These are phyloP conservation scores for Talaromyces sp. DNA, from an alignment of 2,329 filamentous ascomycete genomes.

Conservation along the genomic window DNA sequence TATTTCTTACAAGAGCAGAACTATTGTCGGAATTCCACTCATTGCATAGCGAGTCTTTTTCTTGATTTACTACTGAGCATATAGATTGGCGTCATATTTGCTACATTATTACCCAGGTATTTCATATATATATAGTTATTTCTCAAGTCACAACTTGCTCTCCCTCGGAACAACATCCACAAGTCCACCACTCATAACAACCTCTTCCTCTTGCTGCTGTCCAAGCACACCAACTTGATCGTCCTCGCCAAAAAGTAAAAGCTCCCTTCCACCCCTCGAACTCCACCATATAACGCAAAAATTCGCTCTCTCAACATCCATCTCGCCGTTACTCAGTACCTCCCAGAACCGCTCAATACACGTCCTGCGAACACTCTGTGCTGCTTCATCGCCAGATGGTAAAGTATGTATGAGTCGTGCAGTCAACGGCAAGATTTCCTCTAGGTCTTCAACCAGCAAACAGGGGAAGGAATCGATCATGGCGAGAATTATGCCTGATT, in stretches of 20 bases:
- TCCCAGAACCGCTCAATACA: conserved; percentile 76
- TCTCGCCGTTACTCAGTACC: conserved; percentile 72
- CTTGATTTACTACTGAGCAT: not conserved
- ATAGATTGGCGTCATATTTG: not conserved
- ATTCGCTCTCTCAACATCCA: conserved; percentile 80
- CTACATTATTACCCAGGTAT: not conserved
- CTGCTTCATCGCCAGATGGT: conserved; percentile 39
- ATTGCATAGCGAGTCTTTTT: conserved; percentile 44
- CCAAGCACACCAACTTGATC: conserved; percentile 52
- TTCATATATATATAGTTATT: not conserved
- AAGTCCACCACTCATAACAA: conserved; percentile 57
- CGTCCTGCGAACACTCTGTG: conserved; percentile 55
- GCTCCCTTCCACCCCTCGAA: conserved; percentile 58
- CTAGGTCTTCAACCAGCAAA: conserved; percentile 65
- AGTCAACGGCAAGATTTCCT: conserved; percentile 75
- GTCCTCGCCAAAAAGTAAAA: conserved; percentile 50
- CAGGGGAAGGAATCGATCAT: conserved; percentile 76
- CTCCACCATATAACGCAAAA: conserved; percentile 87
- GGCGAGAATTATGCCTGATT: conserved; percentile 71
- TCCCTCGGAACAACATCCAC: conserved; percentile 31
- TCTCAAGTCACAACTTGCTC: conserved; percentile 47
- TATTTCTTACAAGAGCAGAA: conserved; percentile 65
- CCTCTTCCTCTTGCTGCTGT: conserved; percentile 39
- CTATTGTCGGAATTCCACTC: conserved; percentile 78
- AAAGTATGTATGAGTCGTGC: conserved; percentile 67